Base-by-base conservation (phyloP, 1,284 basidiomycete genomes). In the Apiotrichum sp. region DNA sequence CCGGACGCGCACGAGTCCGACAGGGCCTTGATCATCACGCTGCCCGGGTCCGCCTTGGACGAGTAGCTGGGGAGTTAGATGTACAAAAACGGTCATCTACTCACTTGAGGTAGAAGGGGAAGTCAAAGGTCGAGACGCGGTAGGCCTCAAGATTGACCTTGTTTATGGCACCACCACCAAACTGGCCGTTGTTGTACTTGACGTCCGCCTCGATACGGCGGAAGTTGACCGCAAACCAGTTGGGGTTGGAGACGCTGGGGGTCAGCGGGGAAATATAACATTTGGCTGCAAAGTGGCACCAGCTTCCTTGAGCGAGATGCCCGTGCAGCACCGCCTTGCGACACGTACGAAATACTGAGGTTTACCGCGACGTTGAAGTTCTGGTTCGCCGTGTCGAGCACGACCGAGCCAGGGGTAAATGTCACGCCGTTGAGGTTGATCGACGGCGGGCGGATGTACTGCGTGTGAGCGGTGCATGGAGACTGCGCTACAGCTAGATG, bases 371-470 rank as follows among this genome's bases (percentile, higher is more conserved):
- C 75, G 79, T 46, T 43, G 50, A 50, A 44, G 54, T 58, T 46
- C 41, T 43, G 40, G 33, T 16, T 48, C 3, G 48, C 9, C 6
- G n/a, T 39, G 39, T 53, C 16, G 31, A 50, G 34, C 11, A 13
- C 3, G 2, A 39, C 41, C 5, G 41, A 36, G 3, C 11, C 73
- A 9, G 65, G 59, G 66, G 79, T 61, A 35, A 79, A 56, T 16
- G 79, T 71, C 33, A 86, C 81, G 44, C 75, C 70, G 46, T 86
- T 83, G 57, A 93, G 79, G n/a, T 74, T 69, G 53, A 92, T 77
- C 59, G 83, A 82, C 0, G 89, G 89, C 6, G 89, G 89, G 34
- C 84, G 82, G 50, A 88, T 80, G 83, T 85, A 93, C 89, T 92
- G 57, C 46, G 22, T 14, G 39, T 59, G 11, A 33, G 32, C 35